Evolutionary conservation across 192 early-diverging fungal genomes (phyloP).

Genomic region (Coemansia sp.): DNA sequence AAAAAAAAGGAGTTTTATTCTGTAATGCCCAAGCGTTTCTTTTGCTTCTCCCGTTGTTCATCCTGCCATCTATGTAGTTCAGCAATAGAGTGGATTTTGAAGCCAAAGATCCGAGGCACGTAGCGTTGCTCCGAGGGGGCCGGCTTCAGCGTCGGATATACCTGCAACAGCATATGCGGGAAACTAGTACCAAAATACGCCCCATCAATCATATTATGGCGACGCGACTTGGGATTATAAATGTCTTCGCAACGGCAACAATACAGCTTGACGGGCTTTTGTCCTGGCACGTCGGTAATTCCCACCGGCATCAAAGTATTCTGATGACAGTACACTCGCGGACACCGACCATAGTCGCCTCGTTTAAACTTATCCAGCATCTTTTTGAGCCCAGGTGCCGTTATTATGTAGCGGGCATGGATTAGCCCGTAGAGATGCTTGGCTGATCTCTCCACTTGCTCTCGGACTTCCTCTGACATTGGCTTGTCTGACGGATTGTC

Average conservation of each 20-base stretch:
- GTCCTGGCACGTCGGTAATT: constrained; percentile 78
- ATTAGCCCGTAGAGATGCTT: constrained; percentile 97
- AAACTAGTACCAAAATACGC: constrained; percentile 96
- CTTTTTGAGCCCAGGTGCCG: constrained; percentile 83
- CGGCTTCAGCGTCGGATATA: constrained; percentile 79
- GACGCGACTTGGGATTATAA: constrained; percentile 86
- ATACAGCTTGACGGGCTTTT: constrained; percentile 89
- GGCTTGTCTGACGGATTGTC: constrained; percentile 59
- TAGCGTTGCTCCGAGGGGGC: constrained; percentile 70
- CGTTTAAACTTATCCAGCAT: constrained; percentile 96
- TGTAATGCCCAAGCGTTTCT: constrained; percentile 37
- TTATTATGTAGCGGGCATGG: constrained; percentile 95
- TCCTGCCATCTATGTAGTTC: constrained; percentile 92
- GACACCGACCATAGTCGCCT: constrained; percentile 95
- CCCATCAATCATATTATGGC: constrained; percentile 86
- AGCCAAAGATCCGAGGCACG: constrained; percentile 97
- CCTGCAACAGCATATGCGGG: constrained; percentile 94
- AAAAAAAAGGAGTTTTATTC: too few relatives aligned
- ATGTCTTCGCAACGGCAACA: constrained; percentile 96
- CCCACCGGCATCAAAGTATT: constrained; percentile 90
- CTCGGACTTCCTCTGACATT: constrained; percentile 62
- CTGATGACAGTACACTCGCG: constrained; percentile 86
- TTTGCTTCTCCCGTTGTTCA: constrained; percentile 70
- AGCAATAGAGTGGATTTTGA: constrained; percentile 85
- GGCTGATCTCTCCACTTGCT: constrained; percentile 83